phyloP scores from a whole-genome alignment of 192 early-diverging fungal genomes.

The Spizellomyces punctatus region DNA sequence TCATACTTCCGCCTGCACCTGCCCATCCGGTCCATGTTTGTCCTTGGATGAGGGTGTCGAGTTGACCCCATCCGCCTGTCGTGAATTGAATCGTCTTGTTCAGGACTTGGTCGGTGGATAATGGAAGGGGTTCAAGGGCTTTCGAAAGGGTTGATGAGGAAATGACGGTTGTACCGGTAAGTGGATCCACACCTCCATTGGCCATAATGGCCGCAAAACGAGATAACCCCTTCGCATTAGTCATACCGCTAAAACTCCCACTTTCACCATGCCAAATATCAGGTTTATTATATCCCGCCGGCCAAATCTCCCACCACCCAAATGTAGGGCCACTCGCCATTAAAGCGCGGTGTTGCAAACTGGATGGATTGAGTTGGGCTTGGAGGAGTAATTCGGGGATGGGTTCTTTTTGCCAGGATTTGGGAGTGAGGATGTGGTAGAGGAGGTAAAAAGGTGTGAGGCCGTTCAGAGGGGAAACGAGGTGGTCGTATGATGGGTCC shows the following conservation, averaged over 20 bases:
- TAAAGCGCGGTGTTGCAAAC: conserved; percentile 32
- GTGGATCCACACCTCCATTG: conserved; percentile 47
- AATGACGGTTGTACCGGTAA: conserved; percentile 37
- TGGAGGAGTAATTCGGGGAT: conserved; percentile 21
- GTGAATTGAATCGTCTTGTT: conserved; percentile 25
- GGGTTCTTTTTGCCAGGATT: conserved; percentile 32
- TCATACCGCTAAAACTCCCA: conserved; percentile 56
- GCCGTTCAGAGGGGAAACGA: conserved; percentile 52
- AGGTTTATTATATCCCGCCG: conserved; percentile 40
- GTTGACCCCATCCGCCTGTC: conserved; percentile 48
- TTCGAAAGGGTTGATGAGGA: conserved; percentile 25
- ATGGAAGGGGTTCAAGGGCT: conserved; percentile 31
- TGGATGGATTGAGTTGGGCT: conserved; percentile 35
- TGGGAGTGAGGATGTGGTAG: conserved; percentile 52
- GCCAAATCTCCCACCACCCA: conserved; percentile 39
- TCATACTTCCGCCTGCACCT: conserved; percentile 63
- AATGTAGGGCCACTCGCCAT: conserved; percentile 32
- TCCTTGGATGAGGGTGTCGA: conserved; percentile 34
- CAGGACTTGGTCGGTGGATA: conserved; percentile 23
- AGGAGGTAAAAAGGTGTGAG: conserved; percentile 49
- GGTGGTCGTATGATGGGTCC: conserved; percentile 30
- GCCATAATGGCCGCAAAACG: conserved; percentile 65
- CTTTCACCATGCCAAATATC: conserved; percentile 42
- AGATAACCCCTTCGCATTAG: conserved; percentile 61
- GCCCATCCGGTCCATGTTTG: conserved; percentile 58